Percentiles rank a stretch among this genome's conserved stretches.
Evolutionary conservation across 176 grass and related monocot genomes (phyloP).

Genomic region (Alloteropsis semialata): DNA sequence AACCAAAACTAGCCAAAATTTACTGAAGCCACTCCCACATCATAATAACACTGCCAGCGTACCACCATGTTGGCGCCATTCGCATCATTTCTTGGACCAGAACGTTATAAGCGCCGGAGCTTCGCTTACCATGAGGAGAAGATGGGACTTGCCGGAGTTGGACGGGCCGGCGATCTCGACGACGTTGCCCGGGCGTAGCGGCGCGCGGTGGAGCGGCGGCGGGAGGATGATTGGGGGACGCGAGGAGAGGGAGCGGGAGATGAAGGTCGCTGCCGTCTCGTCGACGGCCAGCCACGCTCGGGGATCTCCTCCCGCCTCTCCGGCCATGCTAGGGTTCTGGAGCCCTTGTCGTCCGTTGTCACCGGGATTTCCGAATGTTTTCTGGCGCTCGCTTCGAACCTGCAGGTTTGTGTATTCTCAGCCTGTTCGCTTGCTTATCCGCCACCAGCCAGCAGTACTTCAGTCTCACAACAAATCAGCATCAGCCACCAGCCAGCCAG

Average conservation of each 20-base stretch:
- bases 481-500: no score
- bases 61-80: not conserved
- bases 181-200: conserved; percentile 79
- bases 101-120: no score
- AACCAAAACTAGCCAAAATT: not conserved
- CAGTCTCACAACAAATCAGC: no score
- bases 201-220: conserved; percentile 78
- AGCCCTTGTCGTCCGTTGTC: not conserved
- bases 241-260: conserved; percentile 56
- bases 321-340: conserved; percentile 50
- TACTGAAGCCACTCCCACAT: not conserved
- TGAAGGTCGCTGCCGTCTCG: conserved; percentile 65
- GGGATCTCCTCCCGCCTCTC: conserved; percentile 26
- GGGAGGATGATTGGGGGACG: conserved; percentile 64
- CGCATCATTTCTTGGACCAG: not conserved
- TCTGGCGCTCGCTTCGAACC: conserved; percentile 6
- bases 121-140: conserved; percentile 66
- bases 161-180: conserved; percentile 89
- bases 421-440: no score
- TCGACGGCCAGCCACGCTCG: conserved; percentile 57
- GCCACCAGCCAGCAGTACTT: no score
- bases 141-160: conserved; percentile 82
- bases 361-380: not conserved
- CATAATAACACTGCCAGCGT: not conserved
- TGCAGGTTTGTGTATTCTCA: not conserved